Conservation (phyloP, 176 grass and related monocot genomes). For the Metroxylon sagu region DNA sequence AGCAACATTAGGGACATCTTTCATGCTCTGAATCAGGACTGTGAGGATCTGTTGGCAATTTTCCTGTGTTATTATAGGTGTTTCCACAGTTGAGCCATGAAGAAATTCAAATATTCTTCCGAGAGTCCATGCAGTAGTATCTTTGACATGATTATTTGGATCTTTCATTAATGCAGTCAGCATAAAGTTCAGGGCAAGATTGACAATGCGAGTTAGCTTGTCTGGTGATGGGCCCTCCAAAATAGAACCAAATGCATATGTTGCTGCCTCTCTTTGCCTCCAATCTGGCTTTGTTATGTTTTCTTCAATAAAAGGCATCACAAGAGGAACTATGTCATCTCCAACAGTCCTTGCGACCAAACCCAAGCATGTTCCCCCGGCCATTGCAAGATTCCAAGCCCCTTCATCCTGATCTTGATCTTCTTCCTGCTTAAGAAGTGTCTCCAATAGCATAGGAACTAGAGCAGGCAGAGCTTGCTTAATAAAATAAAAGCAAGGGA, state of each 20-base stretch:
- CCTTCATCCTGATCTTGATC: slow-evolving; percentile 20
- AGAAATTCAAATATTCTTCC: slow-evolving; percentile 16
- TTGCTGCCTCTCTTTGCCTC: slow-evolving; percentile 12
- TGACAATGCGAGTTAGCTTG: slow-evolving; percentile 4
- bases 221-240: slow-evolving; percentile 11
- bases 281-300: slow-evolving; percentile 8
- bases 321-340: slow-evolving; percentile 12
- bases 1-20: slow-evolving; percentile 15
- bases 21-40: slow-evolving; percentile 13
- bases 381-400: slow-evolving; percentile 15
- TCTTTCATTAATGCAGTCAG: slow-evolving; percentile 12
- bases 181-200: slow-evolving; percentile 14
- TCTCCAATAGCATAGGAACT: slow-evolving; percentile 13
- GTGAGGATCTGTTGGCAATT: slow-evolving; percentile 12
- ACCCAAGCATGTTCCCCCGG: slow-evolving; percentile 13
- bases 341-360: slow-evolving; percentile 12
- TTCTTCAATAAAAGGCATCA: slow-evolving; percentile 11
- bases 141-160: slow-evolving; percentile 18
- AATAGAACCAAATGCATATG: slow-evolving; percentile 18
- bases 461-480: slow-evolving; percentile 12
- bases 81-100: slow-evolving; percentile 1
- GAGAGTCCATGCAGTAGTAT: slow-evolving; percentile 12
- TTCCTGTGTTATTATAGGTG: not conserved
- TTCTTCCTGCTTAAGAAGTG: slow-evolving; percentile 12
- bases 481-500: slow-evolving; percentile 15